Evolutionary conservation across 2,329 filamentous ascomycete genomes (phyloP), one percentile per base, ranked within the genome.

Genomic region (Trichoderma harzianum): DNA sequence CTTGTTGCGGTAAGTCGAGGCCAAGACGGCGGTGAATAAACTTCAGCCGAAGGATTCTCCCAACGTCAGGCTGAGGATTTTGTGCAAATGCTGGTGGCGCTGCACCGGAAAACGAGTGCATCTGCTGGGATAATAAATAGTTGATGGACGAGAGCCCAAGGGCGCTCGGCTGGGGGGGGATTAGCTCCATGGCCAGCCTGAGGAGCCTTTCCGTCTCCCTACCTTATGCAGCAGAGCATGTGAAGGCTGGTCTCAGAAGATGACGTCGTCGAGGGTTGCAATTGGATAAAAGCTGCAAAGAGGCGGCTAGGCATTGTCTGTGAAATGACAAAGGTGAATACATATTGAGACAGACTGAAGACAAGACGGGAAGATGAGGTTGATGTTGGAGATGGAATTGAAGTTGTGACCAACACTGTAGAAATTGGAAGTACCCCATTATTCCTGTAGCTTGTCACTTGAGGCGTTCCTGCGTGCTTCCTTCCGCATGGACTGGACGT

Each of bases 1-100:
- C 66, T 69, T 47, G 55, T 69, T 69, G 66, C 66, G 66, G 66
- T 69, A 69, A 61, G 66, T 47, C 66, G 34, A 24, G 28, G 18
- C 55, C 66, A 51, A 61, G 53, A 51, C 66, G 36, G 66, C 66
- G 66, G 66, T 69, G 66, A 69, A 69, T 69, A 69, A 30, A 61
- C 66, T 69, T 69, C 66, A 69, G 66, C 66, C 66, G 55, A 61
- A 47, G 55, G 36, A 51, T 32, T n/a, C 11, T 18, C 26, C 65
- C 18, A 26, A 39, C 28, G 57, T 60, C 24, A 53, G 21, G 47
- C 11, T 21, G 30, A 24, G 12, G 58, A 34, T 34, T 60, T 60
- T 69, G 55, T 61, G 43, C 43, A 21, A 51, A 11, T n/a, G 18
- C n/a, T 21, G n/a, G 10, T 12, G 43, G 10, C 43, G 43, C 43